Base-by-base conservation (phyloP, 257 asterid species). In the Gentiana dahurica region DNA sequence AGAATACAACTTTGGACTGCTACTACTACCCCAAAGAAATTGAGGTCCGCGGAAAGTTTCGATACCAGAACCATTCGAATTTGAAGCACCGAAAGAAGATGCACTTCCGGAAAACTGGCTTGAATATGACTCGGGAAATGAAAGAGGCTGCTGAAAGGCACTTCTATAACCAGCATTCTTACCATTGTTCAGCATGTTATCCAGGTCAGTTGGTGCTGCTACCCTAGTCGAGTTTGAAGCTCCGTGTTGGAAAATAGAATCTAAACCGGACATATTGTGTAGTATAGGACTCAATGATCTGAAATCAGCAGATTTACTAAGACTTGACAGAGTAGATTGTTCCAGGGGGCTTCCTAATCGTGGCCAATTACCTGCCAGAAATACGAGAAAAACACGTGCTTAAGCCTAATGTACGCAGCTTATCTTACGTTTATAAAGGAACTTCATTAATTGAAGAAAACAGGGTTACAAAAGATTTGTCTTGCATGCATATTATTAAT, bases 281-380 rank as follows among this genome's bases (percentile, higher is more conserved):
- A 56, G 32, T 7, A 55, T 24, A 4, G 84, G 73, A 63, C 77
- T 73, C 43, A 67, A 58, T 36, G 87, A 63, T 55, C 72, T 63
- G 32, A 78, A 59, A 49, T 60, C 61, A 8, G 81, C 74, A 35
- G 82, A 67, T 58, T 69, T 75, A 66, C 81, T 49, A 47, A 69
- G 71, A 73, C 74, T 71, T 36, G 55, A 72, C 66, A 68, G 65
- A 63, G 81, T 60, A 58, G 70, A 70, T 34, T 65, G 76, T 54
- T 79, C 95, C 48, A 67, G 46, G 32, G 82, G 77, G 62, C 89
- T 81, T 66, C 81, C 77, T 58, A 79, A 68, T 50, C 51, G 77
- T 12, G 81, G 74, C 94, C 91, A 79, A 67, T 59, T 74, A 69
- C 84, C 95, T 86, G 77, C 66, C 52, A 60, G 41, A 48, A 54